Conservation (phyloP, 2,329 filamentous ascomycete genomes). For the Penicillium oxalicum region DNA sequence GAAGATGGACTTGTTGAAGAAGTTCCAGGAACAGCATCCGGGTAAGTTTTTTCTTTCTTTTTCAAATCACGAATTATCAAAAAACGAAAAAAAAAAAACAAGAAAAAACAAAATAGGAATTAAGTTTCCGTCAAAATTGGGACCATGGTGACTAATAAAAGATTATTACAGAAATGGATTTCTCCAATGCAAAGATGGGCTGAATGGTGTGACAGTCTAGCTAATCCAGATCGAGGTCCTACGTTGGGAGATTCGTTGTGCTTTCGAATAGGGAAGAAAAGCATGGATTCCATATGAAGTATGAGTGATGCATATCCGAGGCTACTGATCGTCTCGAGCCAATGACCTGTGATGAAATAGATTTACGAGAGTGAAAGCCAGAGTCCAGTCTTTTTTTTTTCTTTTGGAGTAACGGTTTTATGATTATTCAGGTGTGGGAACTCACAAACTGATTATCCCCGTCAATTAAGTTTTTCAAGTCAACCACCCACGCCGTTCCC, state of each 20-base stretch:
- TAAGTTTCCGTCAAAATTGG: neutral
- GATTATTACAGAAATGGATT: conserved; percentile 54
- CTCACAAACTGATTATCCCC: too few relatives aligned
- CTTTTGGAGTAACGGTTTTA: too few relatives aligned
- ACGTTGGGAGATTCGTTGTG: too few relatives aligned
- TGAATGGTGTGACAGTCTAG: conserved; percentile 19
- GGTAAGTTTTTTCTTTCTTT: conserved; percentile 23
- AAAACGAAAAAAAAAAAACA: too few relatives aligned
- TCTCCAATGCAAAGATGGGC: conserved; percentile 59
- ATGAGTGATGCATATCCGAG: conserved; percentile 13
- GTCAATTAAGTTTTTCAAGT: too few relatives aligned
- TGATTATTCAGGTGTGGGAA: too few relatives aligned
- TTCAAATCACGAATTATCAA: too few relatives aligned
- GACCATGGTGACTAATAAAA: conserved; percentile 5
- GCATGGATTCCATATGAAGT: conserved; percentile 18
- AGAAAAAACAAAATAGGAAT: too few relatives aligned
- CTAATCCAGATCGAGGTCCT: too few relatives aligned
- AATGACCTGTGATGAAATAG: conserved; percentile 8
- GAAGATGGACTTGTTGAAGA: conserved; percentile 86
- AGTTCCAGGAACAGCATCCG: conserved; percentile 78
- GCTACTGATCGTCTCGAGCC: conserved; percentile 5
- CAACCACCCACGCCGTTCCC: too few relatives aligned
- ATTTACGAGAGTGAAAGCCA: too few relatives aligned
- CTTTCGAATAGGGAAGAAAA: neutral
- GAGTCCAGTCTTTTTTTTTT: too few relatives aligned